Base-by-base conservation (phyloP, 2,329 filamentous ascomycete species). In the Ustulina deusta region DNA sequence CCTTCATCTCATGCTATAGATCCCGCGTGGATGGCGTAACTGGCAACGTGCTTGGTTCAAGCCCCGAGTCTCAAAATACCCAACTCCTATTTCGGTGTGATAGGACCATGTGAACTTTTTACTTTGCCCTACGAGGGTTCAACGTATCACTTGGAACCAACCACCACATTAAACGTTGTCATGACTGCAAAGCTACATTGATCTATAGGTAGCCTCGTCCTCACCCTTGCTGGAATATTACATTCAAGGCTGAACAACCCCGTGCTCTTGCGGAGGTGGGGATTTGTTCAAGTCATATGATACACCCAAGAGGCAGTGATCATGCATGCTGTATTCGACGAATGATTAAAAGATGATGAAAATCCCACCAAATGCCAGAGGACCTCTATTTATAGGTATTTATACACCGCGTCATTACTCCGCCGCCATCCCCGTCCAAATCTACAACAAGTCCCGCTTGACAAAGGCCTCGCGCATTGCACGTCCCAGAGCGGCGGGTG, bases 381-480 rank as follows among this genome's bases (percentile, higher is more conserved):
- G 70, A 62, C 67, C 61, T 71, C 68, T 70, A 70, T 70, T 68
- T 73, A 65, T 72, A 71, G 65, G 54, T 70, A 71, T 71, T 69
- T 68, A 63, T 71, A 71, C 67, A 71, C 59, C 64, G 40, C 58
- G 61, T 34, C 59, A 64, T 69, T 65, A 64, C 51, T 52, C 57
- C 65, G 20, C 55, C 44, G 58, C 57, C 32, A 34, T 59, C 36
- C 40, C 25, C 38, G 13, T 25, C 20, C 15, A n/a, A 48, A 36
- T 65, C 87, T 93, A 99, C 86, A 99, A 89, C 81, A 99, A 86
- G 84, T 99, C 96, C 73, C 93, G 90, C 87, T 94, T 93, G 81
- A 98, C 93, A 81, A 99, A 99, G 86, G 98, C 93, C 72, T 93
- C 91, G 80, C 97, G 93, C 78, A 99, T 87, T 69, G 94, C 91